phyloP scores from a whole-genome alignment of 495 filamentous ascomycete species.

The Tricharina praecox region DNA sequence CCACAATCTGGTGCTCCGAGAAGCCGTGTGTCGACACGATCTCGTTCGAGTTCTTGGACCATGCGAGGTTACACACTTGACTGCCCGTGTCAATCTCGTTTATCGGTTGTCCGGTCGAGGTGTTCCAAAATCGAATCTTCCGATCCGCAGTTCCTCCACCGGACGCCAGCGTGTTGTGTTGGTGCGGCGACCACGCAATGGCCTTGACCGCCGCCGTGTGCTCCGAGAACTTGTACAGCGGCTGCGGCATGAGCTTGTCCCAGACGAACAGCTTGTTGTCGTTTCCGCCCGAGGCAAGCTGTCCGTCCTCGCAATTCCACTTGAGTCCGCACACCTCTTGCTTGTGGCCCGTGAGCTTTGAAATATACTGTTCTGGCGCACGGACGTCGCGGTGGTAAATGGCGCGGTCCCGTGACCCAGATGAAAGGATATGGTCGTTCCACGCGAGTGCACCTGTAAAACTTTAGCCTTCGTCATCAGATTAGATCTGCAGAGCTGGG shows the following conservation, averaged over 20 bases:
- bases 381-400: slow-evolving; percentile 94
- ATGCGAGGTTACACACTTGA: slow-evolving; percentile 92
- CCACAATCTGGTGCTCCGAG: slow-evolving; percentile 90
- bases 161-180: slow-evolving; percentile 80
- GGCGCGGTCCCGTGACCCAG: slow-evolving; percentile 77
- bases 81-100: slow-evolving; percentile 87
- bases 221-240: slow-evolving; percentile 78
- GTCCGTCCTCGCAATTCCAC: slow-evolving; percentile 91
- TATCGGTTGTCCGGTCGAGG: slow-evolving; percentile 54
- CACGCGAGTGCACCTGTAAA: slow-evolving; percentile 57
- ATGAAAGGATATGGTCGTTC: slow-evolving; percentile 95
- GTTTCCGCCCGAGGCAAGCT: slow-evolving; percentile 91
- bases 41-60: slow-evolving; percentile 91
- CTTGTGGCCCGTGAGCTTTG: slow-evolving; percentile 80
- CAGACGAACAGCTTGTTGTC: slow-evolving; percentile 98
- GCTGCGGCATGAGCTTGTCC: slow-evolving; percentile 78
- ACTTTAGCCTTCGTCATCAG: slow-evolving; percentile 1
- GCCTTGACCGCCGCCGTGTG: slow-evolving; percentile 94
- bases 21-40: slow-evolving; percentile 97
- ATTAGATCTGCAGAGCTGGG: neutral
- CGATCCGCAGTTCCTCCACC: slow-evolving; percentile 92
- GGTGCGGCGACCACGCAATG: slow-evolving; percentile 97
- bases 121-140: slow-evolving; percentile 96
- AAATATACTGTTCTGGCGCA: slow-evolving; percentile 74
- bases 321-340: slow-evolving; percentile 96